Evolutionary conservation across 208 protist species (phyloP).

Genomic region (Crithidia acanthocephali): DNA sequence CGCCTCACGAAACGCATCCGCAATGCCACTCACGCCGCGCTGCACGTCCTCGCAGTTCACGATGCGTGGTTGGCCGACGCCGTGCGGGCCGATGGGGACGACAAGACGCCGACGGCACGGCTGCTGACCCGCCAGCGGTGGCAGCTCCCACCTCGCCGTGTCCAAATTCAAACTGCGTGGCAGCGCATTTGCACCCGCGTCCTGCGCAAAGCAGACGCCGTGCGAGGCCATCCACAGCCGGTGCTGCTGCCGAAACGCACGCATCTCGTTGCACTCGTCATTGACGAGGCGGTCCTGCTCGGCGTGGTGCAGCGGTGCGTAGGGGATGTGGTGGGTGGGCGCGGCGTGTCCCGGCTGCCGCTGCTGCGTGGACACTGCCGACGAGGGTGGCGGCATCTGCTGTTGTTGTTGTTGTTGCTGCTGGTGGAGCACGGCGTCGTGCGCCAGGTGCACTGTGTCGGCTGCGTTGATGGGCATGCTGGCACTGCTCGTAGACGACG

Average conservation of each 20-base stretch:
- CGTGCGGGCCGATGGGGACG: conserved; percentile 14
- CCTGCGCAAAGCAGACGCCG: neutral
- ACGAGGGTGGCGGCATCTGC: neutral
- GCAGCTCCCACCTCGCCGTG: neutral
- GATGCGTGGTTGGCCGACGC: neutral
- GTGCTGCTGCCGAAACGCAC: conserved; percentile 6
- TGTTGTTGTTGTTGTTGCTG: neutral
- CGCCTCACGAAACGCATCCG: neutral
- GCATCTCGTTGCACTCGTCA: conserved; percentile 19
- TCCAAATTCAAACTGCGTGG: neutral
- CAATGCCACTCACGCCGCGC: conserved; percentile 4
- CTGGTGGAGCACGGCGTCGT: neutral
- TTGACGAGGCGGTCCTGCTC: neutral
- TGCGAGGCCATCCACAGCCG: conserved; percentile 1
- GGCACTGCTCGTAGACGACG: neutral
- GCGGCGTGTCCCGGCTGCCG: neutral
- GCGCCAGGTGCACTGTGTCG: neutral
- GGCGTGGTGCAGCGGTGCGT: conserved; percentile 9
- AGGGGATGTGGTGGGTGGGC: neutral
- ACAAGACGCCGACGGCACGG: conserved; percentile 4
- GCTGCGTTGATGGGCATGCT: conserved; percentile 7
- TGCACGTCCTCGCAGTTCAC: neutral
- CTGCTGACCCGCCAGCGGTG: conserved; percentile 8
- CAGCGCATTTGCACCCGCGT: neutral
- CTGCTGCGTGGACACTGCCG: neutral